Percentiles rank a stretch among this genome's conserved stretches.
phyloP scores from a whole-genome alignment of 164 flowering plant genomes.

The Akebia trifoliata region DNA sequence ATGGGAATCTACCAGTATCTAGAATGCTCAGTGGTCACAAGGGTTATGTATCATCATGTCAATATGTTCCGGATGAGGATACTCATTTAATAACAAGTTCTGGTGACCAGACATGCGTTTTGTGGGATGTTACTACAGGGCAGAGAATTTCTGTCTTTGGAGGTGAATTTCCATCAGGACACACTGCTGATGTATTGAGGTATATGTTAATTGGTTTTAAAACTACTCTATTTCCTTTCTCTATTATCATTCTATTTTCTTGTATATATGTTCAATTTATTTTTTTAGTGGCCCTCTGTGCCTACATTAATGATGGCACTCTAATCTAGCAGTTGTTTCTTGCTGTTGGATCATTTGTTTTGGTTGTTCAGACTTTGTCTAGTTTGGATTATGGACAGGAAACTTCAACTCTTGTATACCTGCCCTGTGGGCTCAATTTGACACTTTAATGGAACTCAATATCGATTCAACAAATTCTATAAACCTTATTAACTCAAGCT shows the following conservation, averaged over 20 bases:
- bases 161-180: slow-evolving; percentile 97
- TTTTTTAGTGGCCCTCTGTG: background rate
- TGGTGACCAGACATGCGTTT: slow-evolving; percentile 91
- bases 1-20: slow-evolving; percentile 71
- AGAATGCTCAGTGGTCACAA: slow-evolving; percentile 84
- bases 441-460: too few relatives aligned
- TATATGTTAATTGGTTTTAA: slow-evolving; percentile 17
- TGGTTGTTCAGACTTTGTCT: background rate
- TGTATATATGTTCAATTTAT: background rate
- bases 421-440: background rate
- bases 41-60: slow-evolving; percentile 91
- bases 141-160: slow-evolving; percentile 90
- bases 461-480: too few relatives aligned
- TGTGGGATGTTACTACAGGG: slow-evolving; percentile 96
- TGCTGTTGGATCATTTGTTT: background rate
- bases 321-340: background rate
- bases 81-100: slow-evolving; percentile 84
- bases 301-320: background rate
- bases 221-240: background rate
- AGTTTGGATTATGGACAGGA: background rate
- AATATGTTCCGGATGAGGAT: slow-evolving; percentile 89
- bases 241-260: background rate
- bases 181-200: slow-evolving; percentile 91
- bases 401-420: background rate
- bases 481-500: too few relatives aligned